Conservation (phyloP, 2,329 filamentous ascomycete species). For the Pestalotiopsis sp. region DNA sequence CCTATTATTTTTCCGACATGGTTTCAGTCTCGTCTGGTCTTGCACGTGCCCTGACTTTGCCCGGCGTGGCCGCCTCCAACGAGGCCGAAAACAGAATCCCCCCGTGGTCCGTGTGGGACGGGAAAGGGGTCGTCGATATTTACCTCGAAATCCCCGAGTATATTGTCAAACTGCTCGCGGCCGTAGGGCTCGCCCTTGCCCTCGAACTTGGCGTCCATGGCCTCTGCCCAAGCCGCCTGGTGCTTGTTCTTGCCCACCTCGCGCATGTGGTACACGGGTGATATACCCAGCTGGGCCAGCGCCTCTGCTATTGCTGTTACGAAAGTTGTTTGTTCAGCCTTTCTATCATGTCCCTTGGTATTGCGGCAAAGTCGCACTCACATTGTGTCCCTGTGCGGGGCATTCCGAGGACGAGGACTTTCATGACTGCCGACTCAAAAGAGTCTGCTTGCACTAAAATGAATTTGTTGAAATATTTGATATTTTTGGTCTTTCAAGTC, state of each 20-base stretch:
- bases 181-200: conserved; percentile 26
- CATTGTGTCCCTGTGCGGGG: conserved; percentile 36
- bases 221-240: conserved; percentile 35
- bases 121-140: neutral
- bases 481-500: neutral
- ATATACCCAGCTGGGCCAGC: conserved; percentile 29
- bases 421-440: conserved; percentile 20
- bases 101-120: too few species aligned
- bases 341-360: neutral
- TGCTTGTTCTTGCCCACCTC: conserved; percentile 35
- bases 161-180: conserved; percentile 34
- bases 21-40: neutral
- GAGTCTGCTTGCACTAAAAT: neutral
- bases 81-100: too few species aligned
- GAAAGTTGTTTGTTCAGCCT: neutral
- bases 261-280: conserved; percentile 36
- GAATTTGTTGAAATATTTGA: neutral
- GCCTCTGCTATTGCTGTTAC: conserved; percentile 31
- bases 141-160: conserved; percentile 35
- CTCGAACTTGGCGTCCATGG: conserved; percentile 34
- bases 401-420: conserved; percentile 36
- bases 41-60: neutral
- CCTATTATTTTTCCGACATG: conserved; percentile 13
- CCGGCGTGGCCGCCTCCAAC: neutral
- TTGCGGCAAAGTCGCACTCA: conserved; percentile 16